Evolutionary conservation across 176 grass and related monocot genomes (phyloP).

Genomic region (Aegilops speltoides): DNA sequence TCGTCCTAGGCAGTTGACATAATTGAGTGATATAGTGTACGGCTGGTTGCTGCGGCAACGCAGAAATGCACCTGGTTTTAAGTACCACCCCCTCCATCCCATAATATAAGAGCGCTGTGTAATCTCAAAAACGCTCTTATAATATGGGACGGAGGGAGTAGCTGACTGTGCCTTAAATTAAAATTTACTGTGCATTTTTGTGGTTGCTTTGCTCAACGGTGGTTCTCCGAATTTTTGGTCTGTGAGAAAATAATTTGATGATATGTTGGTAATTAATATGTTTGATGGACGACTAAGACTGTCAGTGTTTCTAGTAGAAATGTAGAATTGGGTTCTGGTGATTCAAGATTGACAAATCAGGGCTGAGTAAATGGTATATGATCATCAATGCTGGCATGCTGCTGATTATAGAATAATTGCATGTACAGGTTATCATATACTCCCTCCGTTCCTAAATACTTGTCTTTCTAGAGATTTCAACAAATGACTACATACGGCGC

Average conservation of each 20-base stretch:
- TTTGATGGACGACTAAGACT: background rate
- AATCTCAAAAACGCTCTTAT: too few relatives aligned
- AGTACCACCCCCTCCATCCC: background rate
- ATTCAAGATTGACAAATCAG: background rate
- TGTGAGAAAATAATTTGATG: background rate
- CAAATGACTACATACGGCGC: too few relatives aligned
- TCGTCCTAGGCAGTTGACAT: background rate
- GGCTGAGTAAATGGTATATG: slow-evolving; percentile 8
- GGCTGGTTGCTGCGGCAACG: background rate
- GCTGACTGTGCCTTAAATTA: background rate
- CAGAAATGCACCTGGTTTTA: background rate
- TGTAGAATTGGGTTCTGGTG: background rate
- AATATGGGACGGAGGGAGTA: too few relatives aligned
- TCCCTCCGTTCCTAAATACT: too few relatives aligned
- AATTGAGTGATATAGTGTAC: slow-evolving; percentile 20
- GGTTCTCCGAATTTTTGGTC: background rate
- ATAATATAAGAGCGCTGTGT: too few relatives aligned
- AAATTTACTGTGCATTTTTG: background rate
- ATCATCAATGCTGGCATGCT: background rate
- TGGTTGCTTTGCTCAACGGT: background rate
- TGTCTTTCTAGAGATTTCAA: too few relatives aligned
- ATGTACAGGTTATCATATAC: background rate
- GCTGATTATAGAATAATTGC: background rate
- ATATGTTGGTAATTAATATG: background rate
- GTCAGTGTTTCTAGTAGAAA: background rate